These are phyloP conservation scores for Centrapalus pauciflorus DNA, from an alignment of 129 eudicot genomes.

Conservation along the genomic window DNA sequence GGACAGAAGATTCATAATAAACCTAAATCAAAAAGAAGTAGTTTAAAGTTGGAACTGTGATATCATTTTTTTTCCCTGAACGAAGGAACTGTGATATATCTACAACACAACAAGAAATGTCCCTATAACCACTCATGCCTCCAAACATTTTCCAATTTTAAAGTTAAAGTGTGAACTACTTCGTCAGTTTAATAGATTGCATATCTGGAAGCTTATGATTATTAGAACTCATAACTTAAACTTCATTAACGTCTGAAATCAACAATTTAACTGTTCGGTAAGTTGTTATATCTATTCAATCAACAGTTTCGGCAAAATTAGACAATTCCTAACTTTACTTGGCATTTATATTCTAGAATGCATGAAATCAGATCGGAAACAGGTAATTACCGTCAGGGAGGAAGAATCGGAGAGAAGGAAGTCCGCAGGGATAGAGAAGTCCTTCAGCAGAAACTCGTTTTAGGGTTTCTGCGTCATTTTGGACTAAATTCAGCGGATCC, in stretches of 20 bases:
- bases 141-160: background rate
- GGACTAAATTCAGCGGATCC: slow-evolving; percentile 19
- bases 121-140: background rate
- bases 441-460: slow-evolving; percentile 30
- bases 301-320: background rate
- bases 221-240: background rate
- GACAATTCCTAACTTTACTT: background rate
- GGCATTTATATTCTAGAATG: background rate
- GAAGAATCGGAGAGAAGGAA: slow-evolving; percentile 59
- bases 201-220: background rate
- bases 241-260: background rate
- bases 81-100: no score
- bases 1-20: no score
- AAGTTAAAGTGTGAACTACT: background rate
- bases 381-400: slow-evolving; percentile 52
- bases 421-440: slow-evolving; percentile 49
- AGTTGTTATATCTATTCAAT: background rate
- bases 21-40: no score
- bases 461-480: slow-evolving; percentile 21
- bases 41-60: background rate
- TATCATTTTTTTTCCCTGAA: no score
- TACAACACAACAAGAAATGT: no score
- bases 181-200: background rate
- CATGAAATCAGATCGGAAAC: slow-evolving; percentile 8
- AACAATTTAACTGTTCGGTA: background rate